phyloP scores from a whole-genome alignment of 2,329 filamentous ascomycete genomes.

The Amesomyces nigricolor region DNA sequence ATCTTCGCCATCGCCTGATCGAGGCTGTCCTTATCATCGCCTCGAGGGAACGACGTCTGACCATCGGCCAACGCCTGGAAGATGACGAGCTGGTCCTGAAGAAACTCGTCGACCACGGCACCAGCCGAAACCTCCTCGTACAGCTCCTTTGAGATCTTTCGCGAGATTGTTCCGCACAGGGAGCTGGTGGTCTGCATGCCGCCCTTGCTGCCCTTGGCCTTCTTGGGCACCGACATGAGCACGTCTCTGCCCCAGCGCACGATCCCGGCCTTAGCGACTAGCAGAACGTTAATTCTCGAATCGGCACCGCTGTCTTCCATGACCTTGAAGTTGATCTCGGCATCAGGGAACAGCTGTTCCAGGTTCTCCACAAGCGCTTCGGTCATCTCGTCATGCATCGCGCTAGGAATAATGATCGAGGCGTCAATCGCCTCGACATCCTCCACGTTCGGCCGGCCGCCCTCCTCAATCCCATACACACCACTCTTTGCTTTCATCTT shows the following conservation, averaged over 20 bases:
- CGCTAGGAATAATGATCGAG: constrained; percentile 44
- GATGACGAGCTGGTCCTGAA: constrained; percentile 57
- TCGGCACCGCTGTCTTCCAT: constrained; percentile 48
- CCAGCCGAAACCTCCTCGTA: constrained; percentile 40
- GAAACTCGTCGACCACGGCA: constrained; percentile 49
- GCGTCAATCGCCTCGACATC: constrained; percentile 43
- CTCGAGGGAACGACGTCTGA: constrained; percentile 41
- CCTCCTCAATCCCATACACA: constrained; percentile 20
- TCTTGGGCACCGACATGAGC: constrained; percentile 39
- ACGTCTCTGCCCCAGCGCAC: constrained; percentile 27
- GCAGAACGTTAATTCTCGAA: constrained; percentile 49
- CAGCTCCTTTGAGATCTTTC: constrained; percentile 42
- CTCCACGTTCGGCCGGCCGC: constrained; percentile 26
- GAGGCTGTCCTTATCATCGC: constrained; percentile 22
- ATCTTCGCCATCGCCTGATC: constrained; percentile 31
- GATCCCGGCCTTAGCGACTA: constrained; percentile 47
- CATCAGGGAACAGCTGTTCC: constrained; percentile 37
- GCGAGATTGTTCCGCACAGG: constrained; percentile 38
- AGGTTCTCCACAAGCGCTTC: constrained; percentile 38
- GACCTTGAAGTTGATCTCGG: constrained; percentile 40
- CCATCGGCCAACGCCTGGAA: constrained; percentile 55
- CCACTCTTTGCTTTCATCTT: constrained; percentile 30
- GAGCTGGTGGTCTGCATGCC: constrained; percentile 21
- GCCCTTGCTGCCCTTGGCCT: constrained; percentile 28
- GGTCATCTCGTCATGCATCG: constrained; percentile 40